These are phyloP conservation scores for Termitomyces sp. DNA, from an alignment of 768 basidiomycete species.

Conservation along the genomic window DNA sequence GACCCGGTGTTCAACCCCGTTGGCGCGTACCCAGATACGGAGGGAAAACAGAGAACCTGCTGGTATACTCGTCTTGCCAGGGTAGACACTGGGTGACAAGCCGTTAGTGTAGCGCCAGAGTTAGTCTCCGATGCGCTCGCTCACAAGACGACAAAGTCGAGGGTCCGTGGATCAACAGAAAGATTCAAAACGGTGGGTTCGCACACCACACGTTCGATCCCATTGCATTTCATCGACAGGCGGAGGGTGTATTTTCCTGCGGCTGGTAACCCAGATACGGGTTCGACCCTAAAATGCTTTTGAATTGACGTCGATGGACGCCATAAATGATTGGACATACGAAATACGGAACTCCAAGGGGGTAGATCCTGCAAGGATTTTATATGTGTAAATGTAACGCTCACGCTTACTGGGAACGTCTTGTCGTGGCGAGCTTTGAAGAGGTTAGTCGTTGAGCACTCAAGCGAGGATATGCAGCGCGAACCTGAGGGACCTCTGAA, in stretches of 20 bases:
- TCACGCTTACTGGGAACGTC: constrained; percentile 23
- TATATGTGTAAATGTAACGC: constrained; percentile 51
- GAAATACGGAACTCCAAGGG: constrained; percentile 47
- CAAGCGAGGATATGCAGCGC: not conserved
- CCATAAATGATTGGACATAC: constrained; percentile 28
- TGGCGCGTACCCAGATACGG: constrained; percentile 60
- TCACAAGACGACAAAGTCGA: constrained; percentile 64
- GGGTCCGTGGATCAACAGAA: constrained; percentile 44
- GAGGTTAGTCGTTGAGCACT: not conserved
- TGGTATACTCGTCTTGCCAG: constrained; percentile 53
- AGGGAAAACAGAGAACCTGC: constrained; percentile 49
- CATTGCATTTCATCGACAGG: constrained; percentile 49
- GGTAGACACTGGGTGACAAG: constrained; percentile 41
- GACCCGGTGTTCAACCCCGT: constrained; percentile 55
- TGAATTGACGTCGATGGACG: not conserved
- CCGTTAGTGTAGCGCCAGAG: constrained; percentile 4
- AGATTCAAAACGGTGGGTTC: constrained; percentile 43
- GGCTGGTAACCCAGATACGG: constrained; percentile 31
- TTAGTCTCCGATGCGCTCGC: constrained; percentile 20
- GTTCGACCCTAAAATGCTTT: constrained; percentile 36
- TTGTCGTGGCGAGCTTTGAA: constrained; percentile 6
- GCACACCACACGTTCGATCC: constrained; percentile 49
- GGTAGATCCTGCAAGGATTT: constrained; percentile 35
- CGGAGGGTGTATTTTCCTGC: constrained; percentile 48
- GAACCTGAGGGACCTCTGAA: constrained; percentile 13